phyloP scores from a whole-genome alignment of 2,329 filamentous ascomycete genomes.

The Aspergillus fructus region DNA sequence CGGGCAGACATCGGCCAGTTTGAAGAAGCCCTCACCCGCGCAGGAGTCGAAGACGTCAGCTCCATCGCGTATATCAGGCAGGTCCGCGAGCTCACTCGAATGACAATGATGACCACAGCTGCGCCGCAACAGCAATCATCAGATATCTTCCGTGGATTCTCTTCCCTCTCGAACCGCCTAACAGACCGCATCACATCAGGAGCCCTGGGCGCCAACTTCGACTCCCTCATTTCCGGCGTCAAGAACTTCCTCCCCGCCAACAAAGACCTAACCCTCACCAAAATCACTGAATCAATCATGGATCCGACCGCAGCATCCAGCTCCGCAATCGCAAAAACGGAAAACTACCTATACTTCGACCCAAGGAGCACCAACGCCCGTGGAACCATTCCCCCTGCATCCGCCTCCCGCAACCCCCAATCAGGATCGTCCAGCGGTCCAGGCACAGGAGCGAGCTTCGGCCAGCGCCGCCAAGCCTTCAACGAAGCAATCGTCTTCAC shows the following conservation, averaged over 20 bases:
- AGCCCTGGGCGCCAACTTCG: constrained; percentile 82
- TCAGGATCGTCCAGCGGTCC: constrained; percentile 50
- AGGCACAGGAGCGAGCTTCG: constrained; percentile 81
- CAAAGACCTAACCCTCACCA: constrained; percentile 92
- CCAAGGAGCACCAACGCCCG: constrained; percentile 89
- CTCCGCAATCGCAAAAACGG: constrained; percentile 91
- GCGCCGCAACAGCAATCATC: constrained; percentile 59
- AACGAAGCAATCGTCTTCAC: constrained; percentile 92
- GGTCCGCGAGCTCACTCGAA: constrained; percentile 90
- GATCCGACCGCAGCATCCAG: constrained; percentile 87
- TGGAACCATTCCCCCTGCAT: constrained; percentile 83
- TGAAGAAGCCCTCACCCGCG: constrained; percentile 74
- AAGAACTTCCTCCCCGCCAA: constrained; percentile 98
- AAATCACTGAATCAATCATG: constrained; percentile 98
- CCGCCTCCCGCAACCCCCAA: constrained; percentile 47
- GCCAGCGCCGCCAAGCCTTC: constrained; percentile 85
- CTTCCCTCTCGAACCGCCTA: constrained; percentile 83
- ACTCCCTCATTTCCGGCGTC: constrained; percentile 90
- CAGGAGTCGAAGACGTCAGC: constrained; percentile 70
- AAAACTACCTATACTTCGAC: constrained; percentile 96
- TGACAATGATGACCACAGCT: constrained; percentile 94
- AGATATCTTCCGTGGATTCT: constrained; percentile 91
- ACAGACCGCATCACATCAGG: constrained; percentile 94
- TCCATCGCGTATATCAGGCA: constrained; percentile 84
- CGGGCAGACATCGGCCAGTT: constrained; percentile 82